phyloP scores from a whole-genome alignment of 371 early-diverging fungal species.

The Mucor piriformis region DNA sequence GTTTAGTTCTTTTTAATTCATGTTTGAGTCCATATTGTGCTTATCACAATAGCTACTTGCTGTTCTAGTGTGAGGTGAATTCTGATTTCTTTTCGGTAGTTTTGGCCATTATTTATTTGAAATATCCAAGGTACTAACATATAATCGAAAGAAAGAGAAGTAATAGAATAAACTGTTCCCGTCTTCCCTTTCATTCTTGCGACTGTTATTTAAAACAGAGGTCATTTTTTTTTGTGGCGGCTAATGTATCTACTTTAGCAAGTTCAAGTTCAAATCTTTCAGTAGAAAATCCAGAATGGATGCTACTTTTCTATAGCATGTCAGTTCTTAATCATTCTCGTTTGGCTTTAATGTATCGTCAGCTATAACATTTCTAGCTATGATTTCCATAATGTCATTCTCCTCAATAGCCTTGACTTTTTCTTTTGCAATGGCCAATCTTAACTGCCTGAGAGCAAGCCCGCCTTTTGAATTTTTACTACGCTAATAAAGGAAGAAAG shows the following conservation, averaged over 20 bases:
- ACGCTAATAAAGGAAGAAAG: conserved; percentile 19
- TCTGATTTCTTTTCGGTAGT: too few species aligned
- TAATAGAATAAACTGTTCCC: too few species aligned
- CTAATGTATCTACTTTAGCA: conserved; percentile 24
- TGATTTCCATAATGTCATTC: conserved; percentile 14
- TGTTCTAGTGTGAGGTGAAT: too few species aligned
- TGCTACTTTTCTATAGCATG: conserved; percentile 19
- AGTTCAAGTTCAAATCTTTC: conserved; percentile 18
- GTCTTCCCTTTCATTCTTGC: too few species aligned
- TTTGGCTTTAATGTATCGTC: neutral
- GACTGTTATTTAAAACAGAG: too few species aligned
- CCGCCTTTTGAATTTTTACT: conserved; percentile 11
- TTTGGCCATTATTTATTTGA: too few species aligned
- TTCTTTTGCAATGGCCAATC: conserved; percentile 15
- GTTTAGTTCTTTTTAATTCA: too few species aligned
- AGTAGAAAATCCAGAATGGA: conserved; percentile 20
- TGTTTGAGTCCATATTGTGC: too few species aligned
- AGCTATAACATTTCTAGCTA: conserved; percentile 14
- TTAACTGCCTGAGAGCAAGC: conserved; percentile 18
- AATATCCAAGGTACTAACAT: too few species aligned
- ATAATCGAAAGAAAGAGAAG: too few species aligned
- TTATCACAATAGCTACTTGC: too few species aligned
- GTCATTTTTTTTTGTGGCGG: conserved; percentile 17
- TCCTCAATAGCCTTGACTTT: conserved; percentile 14
- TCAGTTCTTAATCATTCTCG: conserved; percentile 11